Evolutionary conservation across 2,329 filamentous ascomycete genomes (phyloP).

Genomic region (Stagonosporopsis rhizophila): DNA sequence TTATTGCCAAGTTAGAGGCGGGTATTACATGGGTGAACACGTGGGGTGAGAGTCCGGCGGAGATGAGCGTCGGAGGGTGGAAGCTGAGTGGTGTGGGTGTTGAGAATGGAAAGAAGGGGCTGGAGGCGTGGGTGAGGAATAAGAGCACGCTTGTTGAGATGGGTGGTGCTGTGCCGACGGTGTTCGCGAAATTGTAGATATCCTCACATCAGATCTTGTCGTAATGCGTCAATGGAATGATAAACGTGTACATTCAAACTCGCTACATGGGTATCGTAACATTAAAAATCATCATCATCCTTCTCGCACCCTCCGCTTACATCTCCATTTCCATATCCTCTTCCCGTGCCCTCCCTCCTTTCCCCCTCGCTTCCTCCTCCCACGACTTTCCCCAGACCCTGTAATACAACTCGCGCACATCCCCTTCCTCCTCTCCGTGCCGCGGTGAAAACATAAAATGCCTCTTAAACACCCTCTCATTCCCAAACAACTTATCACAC

Average conservation of each 20-base stretch:
- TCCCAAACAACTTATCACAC: slow-evolving; percentile 17
- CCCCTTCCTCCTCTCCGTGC: slow-evolving; percentile 11
- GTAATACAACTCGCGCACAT: slow-evolving; percentile 17
- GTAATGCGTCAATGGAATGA: background rate
- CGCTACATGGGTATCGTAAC: slow-evolving; percentile 11
- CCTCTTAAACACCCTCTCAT: slow-evolving; percentile 20
- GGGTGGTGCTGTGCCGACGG: slow-evolving; percentile 71
- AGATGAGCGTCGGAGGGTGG: slow-evolving; percentile 94
- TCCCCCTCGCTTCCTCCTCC: slow-evolving; percentile 6
- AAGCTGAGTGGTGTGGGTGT: slow-evolving; percentile 88
- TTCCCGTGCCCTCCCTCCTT: background rate
- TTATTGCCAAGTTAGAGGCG: slow-evolving; percentile 75
- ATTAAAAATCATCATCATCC: background rate
- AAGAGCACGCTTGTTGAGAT: slow-evolving; percentile 90
- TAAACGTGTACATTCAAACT: background rate
- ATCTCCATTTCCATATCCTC: slow-evolving; percentile 14
- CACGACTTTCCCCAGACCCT: slow-evolving; percentile 12
- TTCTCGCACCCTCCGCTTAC: background rate
- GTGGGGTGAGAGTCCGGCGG: slow-evolving; percentile 89
- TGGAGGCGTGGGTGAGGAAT: slow-evolving; percentile 83
- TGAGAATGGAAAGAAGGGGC: slow-evolving; percentile 81
- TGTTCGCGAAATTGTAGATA: slow-evolving; percentile 61
- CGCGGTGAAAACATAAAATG: slow-evolving; percentile 16
- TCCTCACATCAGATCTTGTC: background rate
- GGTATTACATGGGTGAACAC: slow-evolving; percentile 94